phyloP scores from a whole-genome alignment of 1,139 yeast genomes.

The Kluyveromyces marxianus region DNA sequence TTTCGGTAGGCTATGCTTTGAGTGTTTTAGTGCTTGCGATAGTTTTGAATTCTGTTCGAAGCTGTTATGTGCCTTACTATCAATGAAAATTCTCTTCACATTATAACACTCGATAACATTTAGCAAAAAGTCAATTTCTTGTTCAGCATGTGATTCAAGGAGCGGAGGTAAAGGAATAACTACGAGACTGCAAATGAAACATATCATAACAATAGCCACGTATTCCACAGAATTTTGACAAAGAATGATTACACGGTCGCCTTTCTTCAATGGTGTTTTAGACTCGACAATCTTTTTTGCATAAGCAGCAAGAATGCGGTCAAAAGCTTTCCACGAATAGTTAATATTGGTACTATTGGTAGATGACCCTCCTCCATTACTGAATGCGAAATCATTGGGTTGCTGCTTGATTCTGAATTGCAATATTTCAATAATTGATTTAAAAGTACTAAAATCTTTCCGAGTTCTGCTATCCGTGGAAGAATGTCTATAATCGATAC shows the following conservation, averaged over 20 bases:
- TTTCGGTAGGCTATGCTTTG: slow-evolving; percentile 24
- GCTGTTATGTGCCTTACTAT: slow-evolving; percentile 65
- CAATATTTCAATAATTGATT: slow-evolving; percentile 62
- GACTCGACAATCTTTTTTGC: slow-evolving; percentile 41
- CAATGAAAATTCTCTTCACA: slow-evolving; percentile 66
- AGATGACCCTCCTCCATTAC: slow-evolving; percentile 41
- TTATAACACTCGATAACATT: slow-evolving; percentile 63
- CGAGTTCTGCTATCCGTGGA: slow-evolving; percentile 75
- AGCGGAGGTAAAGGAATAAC: slow-evolving; percentile 78
- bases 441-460: slow-evolving; percentile 64
- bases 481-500: slow-evolving; percentile 68
- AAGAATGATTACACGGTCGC: slow-evolving; percentile 71
- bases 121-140: slow-evolving; percentile 66
- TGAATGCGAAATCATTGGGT: slow-evolving; percentile 77
- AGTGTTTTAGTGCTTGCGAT: slow-evolving; percentile 41
- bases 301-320: slow-evolving; percentile 60
- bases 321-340: slow-evolving; percentile 82
- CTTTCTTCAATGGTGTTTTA: slow-evolving; percentile 49
- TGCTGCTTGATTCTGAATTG: slow-evolving; percentile 71
- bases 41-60: slow-evolving; percentile 46
- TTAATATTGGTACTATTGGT: slow-evolving; percentile 42
- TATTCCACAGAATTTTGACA: slow-evolving; percentile 85
- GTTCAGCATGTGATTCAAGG: slow-evolving; percentile 60
- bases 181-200: slow-evolving; percentile 72
- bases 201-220: slow-evolving; percentile 76